These are phyloP conservation scores for Fusarium sp. DNA, from an alignment of 2,329 filamentous ascomycete species.

Conservation along the genomic window DNA sequence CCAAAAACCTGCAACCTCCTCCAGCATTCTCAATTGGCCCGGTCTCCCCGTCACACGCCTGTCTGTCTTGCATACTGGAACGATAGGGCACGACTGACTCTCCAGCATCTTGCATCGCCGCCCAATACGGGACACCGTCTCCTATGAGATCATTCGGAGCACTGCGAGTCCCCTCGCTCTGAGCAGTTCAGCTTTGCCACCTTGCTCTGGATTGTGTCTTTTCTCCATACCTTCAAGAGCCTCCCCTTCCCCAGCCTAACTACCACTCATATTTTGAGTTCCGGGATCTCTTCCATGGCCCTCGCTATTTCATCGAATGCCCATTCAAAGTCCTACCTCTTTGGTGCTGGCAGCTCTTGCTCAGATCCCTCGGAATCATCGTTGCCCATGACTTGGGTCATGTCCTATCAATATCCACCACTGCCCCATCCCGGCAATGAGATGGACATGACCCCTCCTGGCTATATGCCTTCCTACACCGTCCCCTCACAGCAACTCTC, in stretches of 20 bases:
- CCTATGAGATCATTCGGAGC: conserved; percentile 15
- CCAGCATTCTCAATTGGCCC: conserved; percentile 28
- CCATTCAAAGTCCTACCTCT: conserved; percentile 29
- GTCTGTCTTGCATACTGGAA: conserved; percentile 34
- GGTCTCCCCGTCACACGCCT: conserved; percentile 16
- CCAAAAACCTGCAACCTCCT: conserved; percentile 5
- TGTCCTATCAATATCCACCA: conserved; percentile 67
- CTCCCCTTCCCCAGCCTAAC: conserved; percentile 8
- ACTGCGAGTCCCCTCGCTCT: conserved; percentile 13
- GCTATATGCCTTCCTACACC: conserved; percentile 53
- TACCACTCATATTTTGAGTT: conserved; percentile 3
- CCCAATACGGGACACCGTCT: conserved; percentile 17
- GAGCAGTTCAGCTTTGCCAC: conserved; percentile 20
- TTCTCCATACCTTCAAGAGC: conserved; percentile 8
- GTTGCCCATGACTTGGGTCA: conserved; percentile 47
- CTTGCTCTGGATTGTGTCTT: conserved; percentile 11
- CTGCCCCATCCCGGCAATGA: conserved; percentile 59
- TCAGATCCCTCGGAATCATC: conserved; percentile 23
- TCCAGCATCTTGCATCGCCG: conserved; percentile 28
- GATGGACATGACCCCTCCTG: conserved; percentile 59
- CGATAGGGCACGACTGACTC: conserved; percentile 29
- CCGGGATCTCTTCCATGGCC: conserved; percentile 39
- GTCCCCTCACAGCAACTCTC: conserved; percentile 52
- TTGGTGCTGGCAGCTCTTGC: conserved; percentile 26
- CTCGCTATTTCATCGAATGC: conserved; percentile 28